Evolutionary conservation across 2,329 filamentous ascomycete genomes (phyloP).

Genomic region (Fusarium coffeatum): DNA sequence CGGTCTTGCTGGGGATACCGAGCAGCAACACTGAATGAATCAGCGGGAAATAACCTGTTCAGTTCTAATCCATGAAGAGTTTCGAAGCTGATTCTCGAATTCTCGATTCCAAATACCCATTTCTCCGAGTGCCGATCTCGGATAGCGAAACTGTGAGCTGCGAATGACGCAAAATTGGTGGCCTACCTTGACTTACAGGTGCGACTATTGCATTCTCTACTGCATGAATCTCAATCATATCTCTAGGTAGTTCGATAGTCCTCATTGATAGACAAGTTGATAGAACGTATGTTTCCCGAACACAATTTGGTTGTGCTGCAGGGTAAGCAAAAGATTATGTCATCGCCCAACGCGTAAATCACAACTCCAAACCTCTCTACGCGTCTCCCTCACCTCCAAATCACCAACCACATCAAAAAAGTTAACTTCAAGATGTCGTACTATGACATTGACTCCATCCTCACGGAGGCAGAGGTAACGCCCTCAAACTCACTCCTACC

Average conservation of each 20-base stretch:
- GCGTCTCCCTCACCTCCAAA: slow-evolving; percentile 28
- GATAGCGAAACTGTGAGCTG: slow-evolving; percentile 6
- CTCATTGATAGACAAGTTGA: background rate
- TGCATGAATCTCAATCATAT: background rate
- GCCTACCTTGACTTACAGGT: background rate
- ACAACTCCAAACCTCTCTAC: slow-evolving; percentile 26
- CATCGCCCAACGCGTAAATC: slow-evolving; percentile 39
- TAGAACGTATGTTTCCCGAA: background rate
- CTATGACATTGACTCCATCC: slow-evolving; percentile 86
- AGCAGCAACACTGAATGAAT: background rate
- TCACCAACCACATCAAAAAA: slow-evolving; percentile 18
- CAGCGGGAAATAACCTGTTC: background rate
- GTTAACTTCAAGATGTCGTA: slow-evolving; percentile 68
- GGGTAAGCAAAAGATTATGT: slow-evolving; percentile 41
- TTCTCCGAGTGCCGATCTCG: slow-evolving; percentile 34
- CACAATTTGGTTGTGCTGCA: background rate
- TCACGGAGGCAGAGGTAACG: slow-evolving; percentile 82
- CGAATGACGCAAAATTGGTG: slow-evolving; percentile 7
- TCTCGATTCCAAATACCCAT: background rate
- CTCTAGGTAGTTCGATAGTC: too few species aligned
- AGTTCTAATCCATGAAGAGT: background rate
- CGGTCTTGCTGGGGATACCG: slow-evolving; percentile 20
- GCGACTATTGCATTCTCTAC: background rate
- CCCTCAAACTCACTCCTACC: background rate
- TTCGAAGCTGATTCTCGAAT: background rate